Conservation (phyloP, 345 rosid species). For the Eucalyptus erythrocorys region DNA sequence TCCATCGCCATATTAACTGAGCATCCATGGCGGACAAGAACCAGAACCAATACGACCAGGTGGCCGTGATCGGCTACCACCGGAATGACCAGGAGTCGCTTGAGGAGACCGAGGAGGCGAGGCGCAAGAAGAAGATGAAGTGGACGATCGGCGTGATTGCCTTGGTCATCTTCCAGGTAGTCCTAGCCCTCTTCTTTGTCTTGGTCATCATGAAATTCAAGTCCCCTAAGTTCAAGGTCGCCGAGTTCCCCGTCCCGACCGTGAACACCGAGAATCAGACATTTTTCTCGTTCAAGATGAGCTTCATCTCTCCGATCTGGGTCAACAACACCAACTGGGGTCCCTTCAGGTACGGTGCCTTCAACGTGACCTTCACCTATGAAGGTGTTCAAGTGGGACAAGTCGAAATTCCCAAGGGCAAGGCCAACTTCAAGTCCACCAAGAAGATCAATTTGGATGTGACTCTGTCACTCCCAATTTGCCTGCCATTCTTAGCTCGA, state of each 20-base stretch:
- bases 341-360: constrained; percentile 1
- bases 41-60: background rate
- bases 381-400: background rate
- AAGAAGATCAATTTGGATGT: background rate
- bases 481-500: background rate
- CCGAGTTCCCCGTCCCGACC: background rate
- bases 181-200: background rate
- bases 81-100: background rate
- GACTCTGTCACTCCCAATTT: background rate
- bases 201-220: background rate
- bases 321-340: constrained; percentile 13
- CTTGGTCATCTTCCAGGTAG: constrained; percentile 4
- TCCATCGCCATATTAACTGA: background rate
- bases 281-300: background rate
- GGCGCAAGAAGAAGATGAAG: constrained; percentile 3
- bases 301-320: background rate
- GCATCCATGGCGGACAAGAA: background rate
- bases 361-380: background rate
- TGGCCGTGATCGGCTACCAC: background rate
- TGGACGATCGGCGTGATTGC: background rate
- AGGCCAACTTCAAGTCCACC: constrained; percentile 2
- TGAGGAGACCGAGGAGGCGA: background rate
- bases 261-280: fast-evolving
- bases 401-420: background rate
- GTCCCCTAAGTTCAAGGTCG: constrained; percentile 2